A percentile compares a stretch with the other conserved stretches of the same genome.
phyloP scores from a whole-genome alignment of 164 flowering plant genomes.

The Dillenia turbinata region DNA sequence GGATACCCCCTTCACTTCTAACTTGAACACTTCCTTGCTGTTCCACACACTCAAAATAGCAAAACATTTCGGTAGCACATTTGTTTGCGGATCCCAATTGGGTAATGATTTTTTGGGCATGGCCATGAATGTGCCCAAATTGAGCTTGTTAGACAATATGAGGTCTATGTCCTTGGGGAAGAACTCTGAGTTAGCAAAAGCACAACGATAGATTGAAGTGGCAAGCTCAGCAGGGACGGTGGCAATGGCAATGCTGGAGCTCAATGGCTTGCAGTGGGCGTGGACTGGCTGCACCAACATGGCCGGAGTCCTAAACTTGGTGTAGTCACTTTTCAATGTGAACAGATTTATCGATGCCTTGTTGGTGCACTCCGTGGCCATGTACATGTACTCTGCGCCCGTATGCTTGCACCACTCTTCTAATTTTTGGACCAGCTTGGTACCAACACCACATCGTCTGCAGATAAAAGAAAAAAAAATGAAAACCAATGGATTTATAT shows the following conservation, averaged over 20 bases:
- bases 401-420: conserved; percentile 60
- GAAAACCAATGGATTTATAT: background rate
- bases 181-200: conserved; percentile 53
- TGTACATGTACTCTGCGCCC: conserved; percentile 67
- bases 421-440: conserved; percentile 42
- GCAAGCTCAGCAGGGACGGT: conserved; percentile 32
- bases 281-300: conserved; percentile 72
- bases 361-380: conserved; percentile 67
- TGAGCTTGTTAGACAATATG: conserved; percentile 44
- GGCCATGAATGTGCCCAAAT: conserved; percentile 73
- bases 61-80: conserved; percentile 33
- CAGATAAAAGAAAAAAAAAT: conserved; percentile 3
- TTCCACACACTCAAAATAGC: conserved; percentile 76
- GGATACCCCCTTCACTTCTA: conserved; percentile 60
- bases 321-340: conserved; percentile 46
- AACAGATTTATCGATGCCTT: conserved; percentile 63
- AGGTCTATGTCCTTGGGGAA: conserved; percentile 59
- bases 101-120: conserved; percentile 31
- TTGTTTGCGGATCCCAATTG: conserved; percentile 31
- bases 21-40: conserved; percentile 54
- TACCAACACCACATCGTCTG: conserved; percentile 65
- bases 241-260: conserved; percentile 21
- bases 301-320: conserved; percentile 51
- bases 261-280: conserved; percentile 46
- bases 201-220: conserved; percentile 32